Percentiles rank a stretch among this genome's conserved stretches.
Evolutionary conservation across 352 stramenopile species (phyloP).

Genomic region (Hyaloperonospora brassicae): DNA sequence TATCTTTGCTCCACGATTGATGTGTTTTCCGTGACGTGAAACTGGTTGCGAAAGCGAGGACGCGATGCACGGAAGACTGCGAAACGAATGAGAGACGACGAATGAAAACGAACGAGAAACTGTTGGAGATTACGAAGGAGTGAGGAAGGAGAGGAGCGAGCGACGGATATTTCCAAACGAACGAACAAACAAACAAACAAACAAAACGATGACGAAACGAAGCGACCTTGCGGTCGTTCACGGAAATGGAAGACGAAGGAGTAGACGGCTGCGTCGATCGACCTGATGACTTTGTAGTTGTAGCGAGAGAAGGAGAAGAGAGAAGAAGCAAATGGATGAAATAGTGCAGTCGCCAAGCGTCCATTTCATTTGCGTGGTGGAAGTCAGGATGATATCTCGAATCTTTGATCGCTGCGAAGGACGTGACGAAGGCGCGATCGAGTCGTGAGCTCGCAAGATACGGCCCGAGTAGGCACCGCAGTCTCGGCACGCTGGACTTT

Average conservation of each 20-base stretch:
- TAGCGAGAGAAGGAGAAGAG: slow-evolving; percentile 25
- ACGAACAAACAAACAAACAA: slow-evolving; percentile 14
- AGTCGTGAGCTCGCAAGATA: not conserved
- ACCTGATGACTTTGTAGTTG: slow-evolving; percentile 39
- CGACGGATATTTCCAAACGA: slow-evolving; percentile 19
- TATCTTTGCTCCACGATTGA: slow-evolving; percentile 12
- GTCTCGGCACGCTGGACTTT: slow-evolving; percentile 40
- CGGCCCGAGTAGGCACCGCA: slow-evolving; percentile 4
- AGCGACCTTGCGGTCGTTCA: slow-evolving; percentile 25
- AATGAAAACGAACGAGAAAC: slow-evolving; percentile 20
- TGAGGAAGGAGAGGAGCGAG: slow-evolving; percentile 23
- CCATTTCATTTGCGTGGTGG: slow-evolving; percentile 12
- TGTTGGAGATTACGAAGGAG: slow-evolving; percentile 24
- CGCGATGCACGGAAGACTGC: slow-evolving; percentile 9
- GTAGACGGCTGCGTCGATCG: slow-evolving; percentile 24
- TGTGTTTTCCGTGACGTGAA: slow-evolving; percentile 14
- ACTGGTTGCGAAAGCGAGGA: slow-evolving; percentile 16
- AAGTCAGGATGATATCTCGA: slow-evolving; percentile 24
- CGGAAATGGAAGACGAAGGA: slow-evolving; percentile 28
- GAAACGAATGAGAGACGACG: slow-evolving; percentile 21
- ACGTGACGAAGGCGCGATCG: slow-evolving; percentile 24
- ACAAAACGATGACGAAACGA: slow-evolving; percentile 23
- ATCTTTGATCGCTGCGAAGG: slow-evolving; percentile 18
- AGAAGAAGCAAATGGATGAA: slow-evolving; percentile 28
- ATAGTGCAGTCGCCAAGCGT: slow-evolving; percentile 23